Base-by-base conservation (phyloP, 2,329 filamentous ascomycete species). In the Fusarium tjaetaba region DNA sequence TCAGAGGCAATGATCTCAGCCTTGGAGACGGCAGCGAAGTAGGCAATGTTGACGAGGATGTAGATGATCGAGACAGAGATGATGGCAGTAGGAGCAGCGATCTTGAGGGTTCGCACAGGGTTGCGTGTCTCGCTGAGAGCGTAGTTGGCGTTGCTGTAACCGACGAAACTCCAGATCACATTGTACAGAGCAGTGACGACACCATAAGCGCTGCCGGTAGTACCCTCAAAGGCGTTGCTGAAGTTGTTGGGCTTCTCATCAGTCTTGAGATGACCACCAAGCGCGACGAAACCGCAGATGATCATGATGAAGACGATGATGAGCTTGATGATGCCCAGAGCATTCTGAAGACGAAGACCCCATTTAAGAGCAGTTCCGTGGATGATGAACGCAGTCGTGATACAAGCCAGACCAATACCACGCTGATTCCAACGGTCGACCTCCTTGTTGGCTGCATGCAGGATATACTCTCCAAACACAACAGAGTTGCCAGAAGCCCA, bases 121-220 rank as follows among this genome's bases (percentile, higher is more conserved):
- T 92, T 88, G 78, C 87, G 89, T 52, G 90, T 91, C 83, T 93
- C 91, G 77, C 86, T 88, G 38, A 91, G 83, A 51, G 86, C 89
- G 76, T 92, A 91, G 82, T 92, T 92, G 79, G 90, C 90, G 79
- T 92, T 92, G 82, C 86, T 88, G 84, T 91, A 92, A 30, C 91
- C 91, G 72, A 91, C 88, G 76, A 90, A 93, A 68, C 88, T 90
- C 88, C 91, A 93, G 76, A 93, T 91, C 70, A 93, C 90, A 74
- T 92, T 93, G 84, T 92, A 93, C 1, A 93, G 82, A 1, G 91
- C 90, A 3, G 89, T 92, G n/a, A 92, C 90, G 39, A 92, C 86
- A 53, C 89, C 90, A 72, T 93, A 93, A 3, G 89, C 87, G 73
- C 87, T 91, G 13, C 89, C 88, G 2, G 89, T 91, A 10, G 91